phyloP scores from a whole-genome alignment of 2,329 filamentous ascomycete species.

The Tolypocladium tundrense region DNA sequence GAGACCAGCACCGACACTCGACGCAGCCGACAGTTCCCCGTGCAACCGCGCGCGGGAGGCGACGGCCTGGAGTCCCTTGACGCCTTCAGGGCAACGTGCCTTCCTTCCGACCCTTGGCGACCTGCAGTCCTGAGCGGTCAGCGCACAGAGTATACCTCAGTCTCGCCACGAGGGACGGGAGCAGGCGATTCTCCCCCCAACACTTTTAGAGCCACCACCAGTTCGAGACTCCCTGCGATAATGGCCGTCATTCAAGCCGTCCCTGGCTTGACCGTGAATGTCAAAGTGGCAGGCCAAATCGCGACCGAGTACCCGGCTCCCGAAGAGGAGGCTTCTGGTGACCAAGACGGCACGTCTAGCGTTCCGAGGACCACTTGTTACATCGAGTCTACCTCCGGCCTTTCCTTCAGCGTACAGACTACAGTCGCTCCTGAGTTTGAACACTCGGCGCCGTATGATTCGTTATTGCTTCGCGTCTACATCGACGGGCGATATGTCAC shows the following conservation, averaged over 20 bases:
- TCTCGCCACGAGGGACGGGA: background rate
- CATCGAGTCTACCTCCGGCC: conserved; percentile 13
- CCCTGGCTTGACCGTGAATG: conserved; percentile 7
- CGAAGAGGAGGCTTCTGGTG: background rate
- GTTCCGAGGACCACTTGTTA: conserved; percentile 6
- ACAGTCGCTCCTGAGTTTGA: background rate
- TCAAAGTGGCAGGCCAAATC: conserved; percentile 9
- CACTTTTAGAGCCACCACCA: background rate
- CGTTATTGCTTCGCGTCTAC: fast-evolving
- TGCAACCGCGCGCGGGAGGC: background rate
- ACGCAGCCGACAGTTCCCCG: background rate
- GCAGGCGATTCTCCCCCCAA: background rate
- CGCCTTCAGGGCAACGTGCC: too few relatives aligned
- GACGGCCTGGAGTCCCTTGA: background rate
- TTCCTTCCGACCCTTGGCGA: background rate
- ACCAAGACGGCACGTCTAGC: too few relatives aligned
- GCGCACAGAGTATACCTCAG: background rate
- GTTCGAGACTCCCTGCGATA: background rate
- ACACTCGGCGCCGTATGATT: fast-evolving
- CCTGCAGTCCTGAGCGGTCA: background rate
- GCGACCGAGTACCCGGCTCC: conserved; percentile 11
- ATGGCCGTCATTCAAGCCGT: conserved; percentile 12
- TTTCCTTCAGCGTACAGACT: conserved; percentile 8
- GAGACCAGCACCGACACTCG: background rate
- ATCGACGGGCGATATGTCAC: conserved; percentile 7